These are phyloP conservation scores for Phytophthora multivora DNA, from an alignment of 352 stramenopile genomes.

Conservation along the genomic window DNA sequence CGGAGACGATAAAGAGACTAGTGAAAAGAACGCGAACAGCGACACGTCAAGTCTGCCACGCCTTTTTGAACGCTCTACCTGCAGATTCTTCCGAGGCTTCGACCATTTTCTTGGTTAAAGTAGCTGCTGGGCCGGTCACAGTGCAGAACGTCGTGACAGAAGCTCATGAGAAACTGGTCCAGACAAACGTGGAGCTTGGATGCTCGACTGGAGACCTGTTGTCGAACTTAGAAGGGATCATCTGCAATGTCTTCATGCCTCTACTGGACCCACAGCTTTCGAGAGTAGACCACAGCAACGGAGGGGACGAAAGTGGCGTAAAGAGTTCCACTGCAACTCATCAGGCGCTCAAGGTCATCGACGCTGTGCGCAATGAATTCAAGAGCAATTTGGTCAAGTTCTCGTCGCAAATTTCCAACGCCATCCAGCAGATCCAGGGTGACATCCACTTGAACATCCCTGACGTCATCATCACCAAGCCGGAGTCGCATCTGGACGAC, in stretches of 20 bases:
- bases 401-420: slow-evolving; percentile 91
- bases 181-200: slow-evolving; percentile 83
- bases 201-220: slow-evolving; percentile 88
- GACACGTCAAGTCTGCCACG: slow-evolving; percentile 61
- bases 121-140: slow-evolving; percentile 51
- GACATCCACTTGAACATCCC: slow-evolving; percentile 94
- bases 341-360: slow-evolving; percentile 80
- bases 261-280: slow-evolving; percentile 80
- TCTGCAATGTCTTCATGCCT: slow-evolving; percentile 91
- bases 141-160: slow-evolving; percentile 40
- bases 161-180: slow-evolving; percentile 51
- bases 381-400: slow-evolving; percentile 93
- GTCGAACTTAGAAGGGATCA: slow-evolving; percentile 84
- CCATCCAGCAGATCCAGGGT: slow-evolving; percentile 93
- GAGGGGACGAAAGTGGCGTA: slow-evolving; percentile 4
- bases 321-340: slow-evolving; percentile 24
- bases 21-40: slow-evolving; percentile 57
- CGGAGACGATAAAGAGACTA: slow-evolving; percentile 48
- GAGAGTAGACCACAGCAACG: slow-evolving; percentile 18
- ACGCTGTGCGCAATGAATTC: slow-evolving; percentile 88
- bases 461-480: slow-evolving; percentile 90
- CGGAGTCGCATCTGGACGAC: slow-evolving; percentile 83
- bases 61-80: slow-evolving; percentile 74
- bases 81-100: slow-evolving; percentile 60
- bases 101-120: slow-evolving; percentile 85